Percentiles rank a stretch among this genome's conserved stretches.
Evolutionary conservation across 768 basidiomycete genomes (phyloP).

Genomic region (Russula lepida): DNA sequence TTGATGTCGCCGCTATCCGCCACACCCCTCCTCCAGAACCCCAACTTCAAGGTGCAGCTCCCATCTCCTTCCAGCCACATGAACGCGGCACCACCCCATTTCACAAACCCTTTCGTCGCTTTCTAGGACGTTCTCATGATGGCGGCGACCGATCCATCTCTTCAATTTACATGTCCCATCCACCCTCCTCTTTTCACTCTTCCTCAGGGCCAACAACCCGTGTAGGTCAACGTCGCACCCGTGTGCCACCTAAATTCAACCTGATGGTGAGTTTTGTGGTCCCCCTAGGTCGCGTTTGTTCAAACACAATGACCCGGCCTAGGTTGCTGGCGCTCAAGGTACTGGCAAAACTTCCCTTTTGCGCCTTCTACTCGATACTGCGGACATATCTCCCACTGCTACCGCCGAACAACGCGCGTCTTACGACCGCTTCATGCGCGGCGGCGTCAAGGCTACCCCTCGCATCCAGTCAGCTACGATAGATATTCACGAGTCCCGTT

Average conservation of each 20-base stretch:
- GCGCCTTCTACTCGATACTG: slow-evolving; percentile 73
- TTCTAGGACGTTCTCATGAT: slow-evolving; percentile 28
- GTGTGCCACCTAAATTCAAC: slow-evolving; percentile 73
- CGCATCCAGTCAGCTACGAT: slow-evolving; percentile 59
- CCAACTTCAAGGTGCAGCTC: slow-evolving; percentile 57
- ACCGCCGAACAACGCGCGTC: slow-evolving; percentile 63
- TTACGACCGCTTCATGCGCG: slow-evolving; percentile 57
- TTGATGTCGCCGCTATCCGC: slow-evolving; percentile 61
- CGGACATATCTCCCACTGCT: slow-evolving; percentile 71
- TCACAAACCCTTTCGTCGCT: slow-evolving; percentile 69
- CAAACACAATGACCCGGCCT: neutral
- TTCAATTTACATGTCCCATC: slow-evolving; percentile 56
- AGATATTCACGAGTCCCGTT: slow-evolving; percentile 78
- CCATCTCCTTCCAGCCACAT: slow-evolving; percentile 52
- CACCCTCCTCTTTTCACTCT: slow-evolving; percentile 52
- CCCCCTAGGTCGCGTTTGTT: neutral
- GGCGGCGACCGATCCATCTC: slow-evolving; percentile 51
- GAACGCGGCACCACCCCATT: slow-evolving; percentile 56
- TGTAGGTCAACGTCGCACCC: slow-evolving; percentile 55
- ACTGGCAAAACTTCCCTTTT: slow-evolving; percentile 83
- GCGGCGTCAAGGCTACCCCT: slow-evolving; percentile 50
- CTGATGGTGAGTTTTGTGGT: slow-evolving; percentile 52
- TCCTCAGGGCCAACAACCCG: slow-evolving; percentile 33
- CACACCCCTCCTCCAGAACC: slow-evolving; percentile 32
- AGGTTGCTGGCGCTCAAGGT: slow-evolving; percentile 76